Percentiles rank a stretch among this genome's conserved stretches.
Conservation (phyloP, 2,329 filamentous ascomycete species). For the Sporothrix curviconia region DNA sequence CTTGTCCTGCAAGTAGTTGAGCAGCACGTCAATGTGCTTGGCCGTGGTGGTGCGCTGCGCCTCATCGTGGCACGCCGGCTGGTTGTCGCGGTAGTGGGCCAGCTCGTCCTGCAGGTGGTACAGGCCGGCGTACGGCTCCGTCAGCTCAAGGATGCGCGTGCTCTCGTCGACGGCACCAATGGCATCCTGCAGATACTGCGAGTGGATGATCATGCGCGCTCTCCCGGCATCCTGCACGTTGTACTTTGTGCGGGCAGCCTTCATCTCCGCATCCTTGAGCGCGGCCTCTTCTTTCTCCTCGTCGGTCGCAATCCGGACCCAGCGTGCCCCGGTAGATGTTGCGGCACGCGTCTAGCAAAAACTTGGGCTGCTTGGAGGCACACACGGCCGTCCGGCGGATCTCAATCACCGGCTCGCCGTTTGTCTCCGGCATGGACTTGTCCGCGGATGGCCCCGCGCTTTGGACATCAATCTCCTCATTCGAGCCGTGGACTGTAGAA, state of each 20-base stretch:
- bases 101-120: slow-evolving; percentile 41
- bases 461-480: neutral
- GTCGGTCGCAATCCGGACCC: neutral
- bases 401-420: slow-evolving; percentile 35
- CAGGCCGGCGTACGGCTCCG: slow-evolving; percentile 42
- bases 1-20: slow-evolving; percentile 36
- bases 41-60: slow-evolving; percentile 36
- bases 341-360: neutral
- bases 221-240: slow-evolving; percentile 22
- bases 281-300: neutral
- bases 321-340: neutral
- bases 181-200: slow-evolving; percentile 39
- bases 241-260: neutral
- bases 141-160: slow-evolving; percentile 32
- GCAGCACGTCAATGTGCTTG: slow-evolving; percentile 40
- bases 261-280: neutral
- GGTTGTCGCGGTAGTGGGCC: slow-evolving; percentile 34
- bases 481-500: neutral
- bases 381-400: slow-evolving; percentile 31
- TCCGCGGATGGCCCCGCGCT: neutral
- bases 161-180: slow-evolving; percentile 38
- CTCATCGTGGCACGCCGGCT: slow-evolving; percentile 34
- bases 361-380: slow-evolving; percentile 22
- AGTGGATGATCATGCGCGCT: slow-evolving; percentile 37
- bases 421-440: slow-evolving; percentile 9